Evolutionary conservation across 2,329 filamentous ascomycete species (phyloP).

Genomic region (Dryadomyces quercus-mongolicae): DNA sequence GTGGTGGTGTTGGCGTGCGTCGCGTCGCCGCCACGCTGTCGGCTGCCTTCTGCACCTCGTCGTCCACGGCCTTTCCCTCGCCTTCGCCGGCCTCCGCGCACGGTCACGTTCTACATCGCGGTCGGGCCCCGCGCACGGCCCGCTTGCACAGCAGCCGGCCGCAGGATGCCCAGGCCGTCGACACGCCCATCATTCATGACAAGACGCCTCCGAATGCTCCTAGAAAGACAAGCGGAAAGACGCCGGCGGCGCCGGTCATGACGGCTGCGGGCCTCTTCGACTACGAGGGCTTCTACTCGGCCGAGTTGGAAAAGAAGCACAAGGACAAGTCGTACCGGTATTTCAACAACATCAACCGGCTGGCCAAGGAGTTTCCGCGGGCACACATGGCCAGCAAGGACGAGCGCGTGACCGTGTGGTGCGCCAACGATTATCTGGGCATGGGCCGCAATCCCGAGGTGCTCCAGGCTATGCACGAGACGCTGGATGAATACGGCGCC

Average conservation of each 20-base stretch:
- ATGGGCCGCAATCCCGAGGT: slow-evolving; percentile 91
- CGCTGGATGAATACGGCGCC: slow-evolving; percentile 85
- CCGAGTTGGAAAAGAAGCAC: slow-evolving; percentile 94
- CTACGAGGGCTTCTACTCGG: slow-evolving; percentile 80
- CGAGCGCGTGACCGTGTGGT: slow-evolving; percentile 93
- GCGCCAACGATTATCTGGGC: slow-evolving; percentile 96
- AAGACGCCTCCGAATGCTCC: slow-evolving; percentile 16
- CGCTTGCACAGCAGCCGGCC: slow-evolving; percentile 70
- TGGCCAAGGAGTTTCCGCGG: slow-evolving; percentile 90
- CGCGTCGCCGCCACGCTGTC: slow-evolving; percentile 11
- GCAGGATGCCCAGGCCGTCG: slow-evolving; percentile 68
- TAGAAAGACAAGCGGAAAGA: neutral
- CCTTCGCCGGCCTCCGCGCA: too few species aligned
- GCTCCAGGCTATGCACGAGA: slow-evolving; percentile 85
- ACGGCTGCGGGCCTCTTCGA: slow-evolving; percentile 45
- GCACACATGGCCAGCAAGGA: slow-evolving; percentile 79
- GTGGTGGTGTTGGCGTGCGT: slow-evolving; percentile 8
- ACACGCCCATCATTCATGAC: slow-evolving; percentile 41
- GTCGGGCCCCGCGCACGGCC: slow-evolving; percentile 28
- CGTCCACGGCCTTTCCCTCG: neutral
- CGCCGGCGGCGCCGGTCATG: slow-evolving; percentile 4
- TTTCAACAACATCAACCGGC: slow-evolving; percentile 99
- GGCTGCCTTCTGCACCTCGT: slow-evolving; percentile 7
- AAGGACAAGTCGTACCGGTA: slow-evolving; percentile 99
- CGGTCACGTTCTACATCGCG: slow-evolving; percentile 16